Base-by-base conservation (phyloP, 208 protist species). In the Crithidia acanthocephali region DNA sequence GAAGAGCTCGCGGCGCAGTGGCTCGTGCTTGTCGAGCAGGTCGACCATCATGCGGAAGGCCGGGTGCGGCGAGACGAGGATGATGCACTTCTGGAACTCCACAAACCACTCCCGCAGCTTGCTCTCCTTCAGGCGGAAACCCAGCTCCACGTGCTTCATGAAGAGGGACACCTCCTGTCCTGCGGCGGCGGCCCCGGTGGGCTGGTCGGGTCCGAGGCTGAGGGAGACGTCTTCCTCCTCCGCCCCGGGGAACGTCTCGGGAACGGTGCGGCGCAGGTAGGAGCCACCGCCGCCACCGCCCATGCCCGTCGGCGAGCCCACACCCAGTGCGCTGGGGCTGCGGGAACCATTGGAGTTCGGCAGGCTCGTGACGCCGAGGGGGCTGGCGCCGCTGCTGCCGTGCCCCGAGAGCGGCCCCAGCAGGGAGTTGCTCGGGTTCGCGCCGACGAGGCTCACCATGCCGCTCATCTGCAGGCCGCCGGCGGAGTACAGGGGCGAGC, bases 11-110 rank as follows among this genome's bases (percentile, higher is more conserved):
- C 90, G 88, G 22, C 92, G 88, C 10, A 97, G 84, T 23, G 88
- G 90, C 70, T 97, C 90, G 67, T 97, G 90, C 77, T 97, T 97
- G 75, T 95, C 90, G 65, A 95, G 88, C 59, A 97, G 86, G 73
- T 97, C 89, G 23, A 94, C 87, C 74, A 95, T 92, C 69, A 95
- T 91, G 67, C 90, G 90, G 68, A 97, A 95, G 23, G 88, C 92
- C 2, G 88, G 90, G 65, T 93, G 87, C 30, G 92, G 92, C 0
- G 92, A 95, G 27, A 93, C 83, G 20, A 95, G 74, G 51, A 97
- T 92, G 71, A 97, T 93, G 68, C 75, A 85, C 76, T 95, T 95
- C 63, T 97, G 88, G 35, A 97, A 81, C 74, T 97, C 90, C 16
- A 78, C 61, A 55, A 95, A 97, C 90, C 92, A 97, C 78, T 97